Evolutionary conservation across 2,329 filamentous ascomycete genomes (phyloP).

Genomic region (Sclerotinia sclerotiorum): DNA sequence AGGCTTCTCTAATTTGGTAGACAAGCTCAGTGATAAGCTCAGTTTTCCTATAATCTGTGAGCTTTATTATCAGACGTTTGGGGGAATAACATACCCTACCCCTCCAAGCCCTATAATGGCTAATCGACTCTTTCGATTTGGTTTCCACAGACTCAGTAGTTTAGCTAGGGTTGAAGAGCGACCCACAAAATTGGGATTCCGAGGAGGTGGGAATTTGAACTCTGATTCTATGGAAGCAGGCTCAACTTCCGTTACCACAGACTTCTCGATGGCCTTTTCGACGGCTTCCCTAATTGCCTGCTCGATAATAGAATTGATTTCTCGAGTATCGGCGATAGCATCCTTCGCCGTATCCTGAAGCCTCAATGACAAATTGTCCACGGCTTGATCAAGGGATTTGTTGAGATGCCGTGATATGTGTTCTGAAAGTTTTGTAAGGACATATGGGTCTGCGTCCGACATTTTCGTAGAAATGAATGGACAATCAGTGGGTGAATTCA

Average conservation of each 20-base stretch:
- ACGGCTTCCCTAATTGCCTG: conserved; percentile 19
- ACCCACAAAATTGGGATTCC: conserved; percentile 34
- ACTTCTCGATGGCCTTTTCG: conserved; percentile 20
- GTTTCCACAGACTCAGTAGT: conserved; percentile 35
- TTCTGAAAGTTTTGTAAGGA: conserved; percentile 22
- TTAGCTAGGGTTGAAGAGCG: conserved; percentile 28
- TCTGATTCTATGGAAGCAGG: conserved; percentile 6
- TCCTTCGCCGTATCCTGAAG: conserved; percentile 22
- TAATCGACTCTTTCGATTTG: conserved; percentile 29
- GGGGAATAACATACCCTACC: conserved; percentile 28
- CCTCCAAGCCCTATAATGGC: conserved; percentile 35
- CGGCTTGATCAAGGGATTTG: conserved; percentile 20
- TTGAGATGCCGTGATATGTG: conserved; percentile 20
- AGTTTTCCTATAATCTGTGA: conserved; percentile 31
- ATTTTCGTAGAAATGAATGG: conserved; percentile 21
- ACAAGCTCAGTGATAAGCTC: conserved; percentile 34
- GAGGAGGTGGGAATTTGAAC: conserved; percentile 30
- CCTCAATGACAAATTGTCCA: conserved; percentile 18
- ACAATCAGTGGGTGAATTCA: conserved; percentile 11
- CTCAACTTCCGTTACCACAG: conserved; percentile 14
- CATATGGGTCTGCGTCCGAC: conserved; percentile 21
- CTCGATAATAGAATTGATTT: conserved; percentile 19
- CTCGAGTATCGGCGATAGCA: conserved; percentile 20
- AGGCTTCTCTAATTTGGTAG: conserved; percentile 31
- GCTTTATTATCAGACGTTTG: neutral